phyloP scores from a whole-genome alignment of 2,329 filamentous ascomycete species.

The Diaporthe sp. region DNA sequence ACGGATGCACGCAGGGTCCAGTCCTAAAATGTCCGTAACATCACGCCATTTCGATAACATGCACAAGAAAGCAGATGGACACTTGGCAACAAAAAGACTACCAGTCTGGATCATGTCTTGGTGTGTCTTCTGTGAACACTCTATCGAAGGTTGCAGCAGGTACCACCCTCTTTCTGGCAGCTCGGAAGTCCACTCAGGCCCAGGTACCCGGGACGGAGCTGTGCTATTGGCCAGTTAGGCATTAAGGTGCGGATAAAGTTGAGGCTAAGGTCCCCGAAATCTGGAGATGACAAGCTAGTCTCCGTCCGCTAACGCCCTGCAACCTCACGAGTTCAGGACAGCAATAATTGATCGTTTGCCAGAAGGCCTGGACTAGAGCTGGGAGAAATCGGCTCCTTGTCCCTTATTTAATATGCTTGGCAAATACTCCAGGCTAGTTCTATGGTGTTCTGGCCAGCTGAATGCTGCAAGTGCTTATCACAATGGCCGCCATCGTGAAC shows the following conservation, averaged over 20 bases:
- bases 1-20: constrained; percentile 22
- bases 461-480: constrained; percentile 23
- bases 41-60: background rate
- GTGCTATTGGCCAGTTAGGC: constrained; percentile 2
- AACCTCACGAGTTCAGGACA: background rate
- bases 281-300: constrained; percentile 22
- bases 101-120: background rate
- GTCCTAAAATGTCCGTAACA: background rate
- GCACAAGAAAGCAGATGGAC: background rate
- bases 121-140: background rate
- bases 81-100: background rate
- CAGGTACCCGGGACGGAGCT: background rate
- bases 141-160: constrained; percentile 8
- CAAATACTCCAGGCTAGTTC: constrained; percentile 18
- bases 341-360: background rate
- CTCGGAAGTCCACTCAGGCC: constrained; percentile 6
- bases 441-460: constrained; percentile 26
- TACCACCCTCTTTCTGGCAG: constrained; percentile 11
- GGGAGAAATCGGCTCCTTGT: constrained; percentile 10
- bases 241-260: constrained; percentile 12
- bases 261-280: constrained; percentile 8
- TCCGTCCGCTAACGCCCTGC: constrained; percentile 1
- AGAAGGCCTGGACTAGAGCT: constrained; percentile 18
- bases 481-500: constrained; percentile 1
- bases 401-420: constrained; percentile 10